A percentile compares a stretch with the other conserved stretches of the same genome.
Evolutionary conservation across 352 stramenopile genomes (phyloP).

Genomic region (Phytopythium cucurbitacearum): DNA sequence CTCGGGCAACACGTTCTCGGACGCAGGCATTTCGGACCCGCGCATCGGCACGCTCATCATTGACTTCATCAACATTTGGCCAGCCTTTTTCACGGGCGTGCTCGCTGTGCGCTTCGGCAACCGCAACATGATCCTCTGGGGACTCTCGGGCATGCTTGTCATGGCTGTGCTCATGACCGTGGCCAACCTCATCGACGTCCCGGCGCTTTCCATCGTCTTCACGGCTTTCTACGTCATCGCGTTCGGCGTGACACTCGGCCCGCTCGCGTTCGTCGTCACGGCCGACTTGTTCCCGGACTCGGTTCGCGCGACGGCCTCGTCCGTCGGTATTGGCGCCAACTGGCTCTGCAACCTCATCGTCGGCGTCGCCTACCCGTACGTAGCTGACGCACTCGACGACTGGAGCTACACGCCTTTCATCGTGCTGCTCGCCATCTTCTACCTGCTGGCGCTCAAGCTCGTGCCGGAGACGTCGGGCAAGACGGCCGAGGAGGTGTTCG

Average conservation of each 20-base stretch:
- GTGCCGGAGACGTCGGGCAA: slow-evolving; percentile 55
- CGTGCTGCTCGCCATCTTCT: slow-evolving; percentile 27
- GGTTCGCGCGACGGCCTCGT: slow-evolving; percentile 24
- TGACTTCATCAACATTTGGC: neutral
- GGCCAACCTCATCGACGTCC: slow-evolving; percentile 29
- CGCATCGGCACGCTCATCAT: slow-evolving; percentile 42
- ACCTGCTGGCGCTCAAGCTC: slow-evolving; percentile 22
- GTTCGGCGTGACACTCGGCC: slow-evolving; percentile 40
- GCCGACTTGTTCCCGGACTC: slow-evolving; percentile 46
- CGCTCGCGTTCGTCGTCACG: slow-evolving; percentile 39
- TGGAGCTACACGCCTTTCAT: slow-evolving; percentile 40
- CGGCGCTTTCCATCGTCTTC: slow-evolving; percentile 36
- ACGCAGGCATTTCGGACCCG: slow-evolving; percentile 38
- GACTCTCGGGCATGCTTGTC: slow-evolving; percentile 41
- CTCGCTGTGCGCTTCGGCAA: slow-evolving; percentile 39
- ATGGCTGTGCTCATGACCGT: slow-evolving; percentile 43
- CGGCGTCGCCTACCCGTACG: slow-evolving; percentile 43
- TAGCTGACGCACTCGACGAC: slow-evolving; percentile 28
- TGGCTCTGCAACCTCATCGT: slow-evolving; percentile 41
- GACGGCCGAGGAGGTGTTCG: slow-evolving; percentile 40
- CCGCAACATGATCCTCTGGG: slow-evolving; percentile 50
- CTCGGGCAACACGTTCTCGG: slow-evolving; percentile 47
- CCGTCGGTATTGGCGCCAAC: slow-evolving; percentile 35
- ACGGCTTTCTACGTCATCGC: slow-evolving; percentile 39
- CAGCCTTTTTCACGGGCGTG: slow-evolving; percentile 19